These are phyloP conservation scores for Fusarium equiseti DNA, from an alignment of 2,329 filamentous ascomycete species.

Conservation along the genomic window DNA sequence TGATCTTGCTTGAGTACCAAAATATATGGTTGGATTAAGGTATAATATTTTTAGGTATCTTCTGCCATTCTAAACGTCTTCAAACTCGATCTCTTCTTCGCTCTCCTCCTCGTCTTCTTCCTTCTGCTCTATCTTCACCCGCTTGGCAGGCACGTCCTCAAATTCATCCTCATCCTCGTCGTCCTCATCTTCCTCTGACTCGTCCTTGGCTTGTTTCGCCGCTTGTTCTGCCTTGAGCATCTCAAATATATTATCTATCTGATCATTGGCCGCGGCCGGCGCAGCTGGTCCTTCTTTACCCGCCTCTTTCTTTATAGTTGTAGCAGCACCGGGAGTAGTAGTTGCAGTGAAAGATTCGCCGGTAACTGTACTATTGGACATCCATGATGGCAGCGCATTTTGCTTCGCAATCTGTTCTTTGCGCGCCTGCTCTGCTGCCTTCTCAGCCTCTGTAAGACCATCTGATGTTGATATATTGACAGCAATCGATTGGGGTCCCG, in stretches of 20 bases:
- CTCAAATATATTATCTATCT: conserved; percentile 76
- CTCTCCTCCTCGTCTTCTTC: conserved; percentile 57
- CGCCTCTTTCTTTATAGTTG: conserved; percentile 55
- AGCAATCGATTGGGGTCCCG: conserved; percentile 75
- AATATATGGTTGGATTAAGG: background rate
- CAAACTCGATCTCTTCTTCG: conserved; percentile 68
- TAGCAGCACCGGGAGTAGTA: conserved; percentile 30
- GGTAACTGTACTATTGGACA: conserved; percentile 76
- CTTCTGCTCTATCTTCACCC: conserved; percentile 66
- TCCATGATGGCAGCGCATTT: conserved; percentile 79
- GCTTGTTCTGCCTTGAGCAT: conserved; percentile 72
- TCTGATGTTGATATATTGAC: conserved; percentile 76
- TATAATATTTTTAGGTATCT: background rate
- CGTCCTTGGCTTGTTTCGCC: conserved; percentile 54
- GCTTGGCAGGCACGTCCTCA: conserved; percentile 69
- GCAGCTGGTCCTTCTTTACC: conserved; percentile 59
- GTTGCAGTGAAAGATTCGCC: conserved; percentile 68
- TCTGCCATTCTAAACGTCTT: conserved; percentile 61
- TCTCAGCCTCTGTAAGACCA: conserved; percentile 75
- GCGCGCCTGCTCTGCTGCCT: conserved; percentile 71
- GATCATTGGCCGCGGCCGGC: conserved; percentile 64
- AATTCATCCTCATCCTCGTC: conserved; percentile 59
- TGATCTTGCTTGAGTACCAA: background rate
- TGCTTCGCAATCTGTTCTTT: conserved; percentile 75
- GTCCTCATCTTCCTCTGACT: conserved; percentile 56